These are phyloP conservation scores for Chlamydomonas reinhardtii DNA, from an alignment of 163 green algal genomes.

Conservation along the genomic window DNA sequence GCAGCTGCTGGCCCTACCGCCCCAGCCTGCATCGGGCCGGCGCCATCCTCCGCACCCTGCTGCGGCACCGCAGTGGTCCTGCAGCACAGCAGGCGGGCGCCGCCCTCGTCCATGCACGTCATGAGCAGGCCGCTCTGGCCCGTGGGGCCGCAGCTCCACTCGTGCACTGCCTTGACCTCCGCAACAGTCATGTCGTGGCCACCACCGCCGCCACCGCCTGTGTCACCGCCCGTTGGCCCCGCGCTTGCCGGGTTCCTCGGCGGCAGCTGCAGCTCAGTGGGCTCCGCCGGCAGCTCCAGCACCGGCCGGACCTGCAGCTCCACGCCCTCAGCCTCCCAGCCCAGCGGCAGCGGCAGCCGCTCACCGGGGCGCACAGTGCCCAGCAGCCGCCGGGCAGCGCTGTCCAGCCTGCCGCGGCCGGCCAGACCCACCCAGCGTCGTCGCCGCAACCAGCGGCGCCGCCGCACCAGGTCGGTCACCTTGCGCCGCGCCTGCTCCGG, in stretches of 20 bases:
- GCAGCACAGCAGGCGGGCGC: conserved; percentile 77
- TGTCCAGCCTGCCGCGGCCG: background rate
- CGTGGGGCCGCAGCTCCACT: background rate
- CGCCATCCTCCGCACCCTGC: too few relatives aligned
- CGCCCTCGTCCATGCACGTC: conserved; percentile 72
- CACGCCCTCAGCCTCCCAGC: conserved; percentile 73
- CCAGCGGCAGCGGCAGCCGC: conserved; percentile 76
- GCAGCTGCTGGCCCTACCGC: background rate
- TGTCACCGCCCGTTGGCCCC: background rate
- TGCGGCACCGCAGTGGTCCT: background rate
- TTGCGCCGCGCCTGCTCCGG: conserved; percentile 34
- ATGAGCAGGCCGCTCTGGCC: conserved; percentile 58
- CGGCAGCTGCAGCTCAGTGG: too few relatives aligned
- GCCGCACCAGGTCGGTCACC: conserved; percentile 63
- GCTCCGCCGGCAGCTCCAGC: background rate
- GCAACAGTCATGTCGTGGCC: background rate
- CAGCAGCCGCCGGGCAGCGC: conserved; percentile 56
- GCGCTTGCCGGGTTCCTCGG: too few relatives aligned
- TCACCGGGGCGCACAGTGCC: conserved; percentile 72
- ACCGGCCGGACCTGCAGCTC: conserved; percentile 75
- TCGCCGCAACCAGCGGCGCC: conserved; percentile 68
- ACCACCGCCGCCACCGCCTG: background rate
- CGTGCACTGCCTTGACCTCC: background rate
- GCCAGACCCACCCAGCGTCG: conserved; percentile 25
- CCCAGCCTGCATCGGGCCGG: background rate